Evolutionary conservation across 371 early-diverging fungal species (phyloP), one percentile per base, ranked within the genome.

Genomic region (Mortierella sp.): DNA sequence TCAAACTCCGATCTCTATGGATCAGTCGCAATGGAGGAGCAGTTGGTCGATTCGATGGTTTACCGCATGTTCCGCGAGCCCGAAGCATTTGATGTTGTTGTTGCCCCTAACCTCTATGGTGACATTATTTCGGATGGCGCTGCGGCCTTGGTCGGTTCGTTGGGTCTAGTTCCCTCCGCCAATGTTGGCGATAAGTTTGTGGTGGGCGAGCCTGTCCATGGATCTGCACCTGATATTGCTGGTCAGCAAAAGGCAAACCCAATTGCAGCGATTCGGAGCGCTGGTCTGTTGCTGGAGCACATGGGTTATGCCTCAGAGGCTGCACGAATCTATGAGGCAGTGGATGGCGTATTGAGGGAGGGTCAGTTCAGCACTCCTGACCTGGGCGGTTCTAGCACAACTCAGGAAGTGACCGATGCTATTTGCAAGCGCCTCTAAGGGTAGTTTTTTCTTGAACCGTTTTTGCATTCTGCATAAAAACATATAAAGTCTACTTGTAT

Each of bases 41-140:
- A 97, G 83, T 82, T 97, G 68, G 97, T 97, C 4, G 97, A 97
- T 66, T 97, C 96, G 37, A 96, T 97, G 97, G 97, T 97, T 74
- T 94, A 97, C 80, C 95, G 97, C 72, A 88, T 98, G 90, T 97
- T 96, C 92, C 92, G 96, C 68, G 97, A 96, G 79, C 97, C 98
- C 46, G 90, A 97, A 47, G 88, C 89, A 1, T 97, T 97, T 83
- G 97, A 98, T 83, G 98, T 98, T 7, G 91, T 91, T 7, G 97
- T 97, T 14, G 96, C 96, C 0, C 97, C 97, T 59, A 98, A 98
- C 86, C 83, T 98, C 64, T 98, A 97, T 74, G 98, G 98, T 58
- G 97, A 98, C 81, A 96, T 98, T 58, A 91, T 97, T 68, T 92
- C 94, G 76, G 97, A 98, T 77, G 97, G 95, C 55, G 98, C 96